Percentiles rank a stretch among this genome's conserved stretches.
phyloP scores from a whole-genome alignment of 345 rosid genomes.

The Euclidium syriacum region DNA sequence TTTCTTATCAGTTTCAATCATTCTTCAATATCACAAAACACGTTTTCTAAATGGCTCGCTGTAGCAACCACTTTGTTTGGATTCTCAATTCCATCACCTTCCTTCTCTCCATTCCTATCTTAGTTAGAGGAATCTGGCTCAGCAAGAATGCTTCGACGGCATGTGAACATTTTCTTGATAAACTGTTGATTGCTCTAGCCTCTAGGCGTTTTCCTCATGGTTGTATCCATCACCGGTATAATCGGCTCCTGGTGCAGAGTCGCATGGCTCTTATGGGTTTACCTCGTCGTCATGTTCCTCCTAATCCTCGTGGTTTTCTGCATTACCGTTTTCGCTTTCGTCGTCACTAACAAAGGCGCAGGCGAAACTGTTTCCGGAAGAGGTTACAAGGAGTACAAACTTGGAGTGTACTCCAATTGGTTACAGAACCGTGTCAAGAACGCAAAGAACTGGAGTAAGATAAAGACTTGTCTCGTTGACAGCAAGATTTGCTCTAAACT shows the following conservation, averaged over 20 bases:
- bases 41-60: slow-evolving; percentile 46
- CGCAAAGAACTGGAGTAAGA: slow-evolving; percentile 63
- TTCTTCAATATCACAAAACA: no score
- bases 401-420: slow-evolving; percentile 76
- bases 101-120: slow-evolving; percentile 74
- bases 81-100: slow-evolving; percentile 70
- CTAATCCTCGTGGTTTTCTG: slow-evolving; percentile 61
- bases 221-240: slow-evolving; percentile 75
- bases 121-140: slow-evolving; percentile 82
- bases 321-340: slow-evolving; percentile 79
- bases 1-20: no score
- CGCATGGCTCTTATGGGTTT: slow-evolving; percentile 82
- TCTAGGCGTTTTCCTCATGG: slow-evolving; percentile 81
- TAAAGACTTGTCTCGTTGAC: slow-evolving; percentile 66
- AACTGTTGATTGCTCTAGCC: slow-evolving; percentile 56
- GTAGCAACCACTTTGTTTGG: slow-evolving; percentile 80
- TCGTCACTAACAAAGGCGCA: slow-evolving; percentile 89
- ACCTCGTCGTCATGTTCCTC: slow-evolving; percentile 79
- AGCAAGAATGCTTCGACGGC: slow-evolving; percentile 61
- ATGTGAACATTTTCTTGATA: slow-evolving; percentile 79
- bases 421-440: slow-evolving; percentile 58
- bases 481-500: slow-evolving; percentile 55
- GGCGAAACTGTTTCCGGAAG: slow-evolving; percentile 45
- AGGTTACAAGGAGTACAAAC: slow-evolving; percentile 83
- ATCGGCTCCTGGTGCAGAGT: slow-evolving; percentile 87